Evolutionary conservation across 805 yeast genomes (phyloP), one percentile per base, ranked within the genome.

Genomic region (Pichia deserticola): DNA sequence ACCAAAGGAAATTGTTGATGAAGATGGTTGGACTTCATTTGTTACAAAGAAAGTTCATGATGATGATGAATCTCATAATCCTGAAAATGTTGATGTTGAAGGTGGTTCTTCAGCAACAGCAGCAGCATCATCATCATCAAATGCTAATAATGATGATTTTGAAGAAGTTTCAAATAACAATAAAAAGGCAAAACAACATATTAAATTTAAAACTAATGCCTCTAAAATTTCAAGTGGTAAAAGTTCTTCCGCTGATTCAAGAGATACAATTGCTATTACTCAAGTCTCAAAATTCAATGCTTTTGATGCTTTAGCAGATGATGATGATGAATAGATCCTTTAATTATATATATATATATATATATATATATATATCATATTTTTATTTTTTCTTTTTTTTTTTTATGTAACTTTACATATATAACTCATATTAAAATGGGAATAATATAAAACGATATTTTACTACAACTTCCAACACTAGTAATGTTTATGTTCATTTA

Each of bases 1-100:
- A 55, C 72, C 71, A 36, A 71, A 75, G 50, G 75, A 70, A 50
- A 71, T 72, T 49, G 77, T 83, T 36, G 95, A 86, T 62, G 85
- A 82, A 51, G 92, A 86, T 54, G 95, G 95, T 42, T 86, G 93
- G 92, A 85, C 85, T 51, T 83, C 92, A 27, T 68, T 77, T 54
- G 69, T 74, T 47, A 71, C 73, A 57, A 68, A 56, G 45, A 54
- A 51, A 33, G 53, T 45, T 10, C 48, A 38, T 13, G 52, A 42
- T 60, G 45, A 69, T 76, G 12, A 44, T 15, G 73, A 77, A 51
- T 65, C 57, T 28, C 79, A 71, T 28, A 82, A 76, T 51, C 73
- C 72, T 51, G 65, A 44, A 30, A 9, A 6, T 30, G 4, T 6
- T 15, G 45, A 30, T 7, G 50, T 32, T 42, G 51, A 73, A 15